Percentiles rank a stretch among this genome's conserved stretches.
phyloP scores from a whole-genome alignment of 2,329 filamentous ascomycete species.

The Drechslera avenae region DNA sequence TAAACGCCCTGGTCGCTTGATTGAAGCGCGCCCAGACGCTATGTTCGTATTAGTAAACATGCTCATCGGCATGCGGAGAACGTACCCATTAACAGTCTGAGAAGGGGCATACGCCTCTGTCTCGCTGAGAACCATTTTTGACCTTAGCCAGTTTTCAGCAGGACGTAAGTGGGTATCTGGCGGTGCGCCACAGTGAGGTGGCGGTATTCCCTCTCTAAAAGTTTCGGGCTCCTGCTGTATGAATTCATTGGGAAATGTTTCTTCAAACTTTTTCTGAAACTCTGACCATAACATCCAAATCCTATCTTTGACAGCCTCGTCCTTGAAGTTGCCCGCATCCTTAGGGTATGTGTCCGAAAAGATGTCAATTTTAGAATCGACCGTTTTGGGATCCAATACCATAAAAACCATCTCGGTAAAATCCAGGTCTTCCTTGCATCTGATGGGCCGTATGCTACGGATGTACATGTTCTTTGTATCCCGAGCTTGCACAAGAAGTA shows the following conservation, averaged over 20 bases:
- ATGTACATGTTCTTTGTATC: slow-evolving; percentile 68
- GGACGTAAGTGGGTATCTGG: slow-evolving; percentile 18
- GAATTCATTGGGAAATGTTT: slow-evolving; percentile 33
- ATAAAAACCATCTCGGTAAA: slow-evolving; percentile 68
- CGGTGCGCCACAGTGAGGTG: slow-evolving; percentile 23
- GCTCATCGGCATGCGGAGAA: background rate
- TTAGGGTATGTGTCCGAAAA: slow-evolving; percentile 58
- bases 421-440: slow-evolving; percentile 50
- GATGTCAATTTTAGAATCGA: slow-evolving; percentile 45
- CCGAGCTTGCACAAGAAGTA: slow-evolving; percentile 62
- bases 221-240: slow-evolving; percentile 8
- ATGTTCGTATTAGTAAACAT: background rate
- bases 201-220: slow-evolving; percentile 2
- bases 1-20: slow-evolving; percentile 71
- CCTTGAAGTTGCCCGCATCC: slow-evolving; percentile 32
- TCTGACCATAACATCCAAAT: slow-evolving; percentile 54
- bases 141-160: slow-evolving; percentile 61
- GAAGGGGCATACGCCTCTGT: slow-evolving; percentile 61
- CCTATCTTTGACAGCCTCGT: slow-evolving; percentile 10
- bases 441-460: slow-evolving; percentile 62
- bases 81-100: slow-evolving; percentile 61
- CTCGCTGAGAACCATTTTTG: slow-evolving; percentile 67
- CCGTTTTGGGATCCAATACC: slow-evolving; percentile 48
- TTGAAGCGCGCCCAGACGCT: slow-evolving; percentile 68
- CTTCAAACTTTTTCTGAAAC: slow-evolving; percentile 50